These are phyloP conservation scores for Cutaneotrichosporon cutaneum DNA, from an alignment of 1,284 basidiomycete genomes.

Conservation along the genomic window DNA sequence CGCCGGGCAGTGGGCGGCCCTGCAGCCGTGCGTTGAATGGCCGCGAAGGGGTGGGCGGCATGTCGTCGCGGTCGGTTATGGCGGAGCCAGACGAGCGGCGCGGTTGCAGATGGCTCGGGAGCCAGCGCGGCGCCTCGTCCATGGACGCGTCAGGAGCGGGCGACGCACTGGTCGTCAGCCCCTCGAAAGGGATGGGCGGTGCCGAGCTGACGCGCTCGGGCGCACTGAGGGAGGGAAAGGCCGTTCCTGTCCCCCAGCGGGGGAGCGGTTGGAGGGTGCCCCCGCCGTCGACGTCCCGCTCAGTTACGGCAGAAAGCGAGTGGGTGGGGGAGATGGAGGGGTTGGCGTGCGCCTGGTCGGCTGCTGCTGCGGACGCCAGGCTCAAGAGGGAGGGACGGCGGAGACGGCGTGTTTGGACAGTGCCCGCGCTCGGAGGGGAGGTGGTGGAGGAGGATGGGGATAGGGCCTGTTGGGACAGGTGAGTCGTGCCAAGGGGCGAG, in stretches of 20 bases:
- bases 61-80: background rate
- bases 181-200: slow-evolving; percentile 38
- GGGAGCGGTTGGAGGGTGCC: slow-evolving; percentile 19
- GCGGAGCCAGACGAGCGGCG: slow-evolving; percentile 4
- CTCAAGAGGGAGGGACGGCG: slow-evolving; percentile 42
- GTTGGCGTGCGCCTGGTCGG: background rate
- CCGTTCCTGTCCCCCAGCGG: slow-evolving; percentile 25
- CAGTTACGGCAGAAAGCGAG: background rate
- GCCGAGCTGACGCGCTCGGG: slow-evolving; percentile 34
- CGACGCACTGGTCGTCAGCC: slow-evolving; percentile 38
- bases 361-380: slow-evolving; percentile 6
- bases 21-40: slow-evolving; percentile 21
- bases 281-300: background rate
- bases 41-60: background rate
- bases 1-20: slow-evolving; percentile 42
- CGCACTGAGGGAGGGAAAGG: slow-evolving; percentile 21
- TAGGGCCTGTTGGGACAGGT: background rate
- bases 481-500: background rate
- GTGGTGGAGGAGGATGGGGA: slow-evolving; percentile 9
- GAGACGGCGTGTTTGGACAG: slow-evolving; percentile 22
- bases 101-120: slow-evolving; percentile 8
- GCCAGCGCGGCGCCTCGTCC: slow-evolving; percentile 11
- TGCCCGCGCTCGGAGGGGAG: slow-evolving; percentile 8
- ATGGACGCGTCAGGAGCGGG: slow-evolving; percentile 21
- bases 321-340: background rate